Evolutionary conservation across 2,329 filamentous ascomycete species (phyloP), one percentile per base, ranked within the genome.

Genomic region (Pseudogymnoascus sp.): DNA sequence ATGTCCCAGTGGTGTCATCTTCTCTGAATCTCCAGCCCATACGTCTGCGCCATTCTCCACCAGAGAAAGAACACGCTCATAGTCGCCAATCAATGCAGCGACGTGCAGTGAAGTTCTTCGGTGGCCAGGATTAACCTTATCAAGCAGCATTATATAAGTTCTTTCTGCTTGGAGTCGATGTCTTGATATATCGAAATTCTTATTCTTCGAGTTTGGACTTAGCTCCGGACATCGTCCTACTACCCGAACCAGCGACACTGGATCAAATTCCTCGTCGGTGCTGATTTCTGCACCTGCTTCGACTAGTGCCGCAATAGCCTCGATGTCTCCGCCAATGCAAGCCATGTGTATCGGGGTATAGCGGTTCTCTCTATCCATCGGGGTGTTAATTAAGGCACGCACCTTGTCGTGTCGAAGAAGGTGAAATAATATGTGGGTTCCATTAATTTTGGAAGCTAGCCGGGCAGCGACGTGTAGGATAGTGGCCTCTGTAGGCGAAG

Each of bases 71-170:
- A 60, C 59, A n/a, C 59, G 59, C 19, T 42, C 33, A 23, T 37
- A 42, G 17, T 60, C 40, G 19, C 59, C 59, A 26, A 60, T n/a
- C 59, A 37, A 17, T 23, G 33, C 26, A 17, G 59, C 59, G 15
- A 60, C 29, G 5, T 60, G 59, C 4, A 60, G 59, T 40, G 59
- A 31, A 10, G 59, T 60, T 15, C 15, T 15, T 37, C 17, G 33
- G n/a, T 60, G 59, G 11, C 59, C 59, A 40, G 59, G 59, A 10
- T 60, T n/a, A 21, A 60, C 33, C 59, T 42, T n/a, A 29, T 60
- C 59, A 5, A 60, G 31, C 11, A 60, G 59, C 33, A n/a, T 37
- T 4, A 60, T 17, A 42, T 11, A 37, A 19, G 37, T 37, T 40
- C 31, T 21, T 42, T 60, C 59, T 29, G 59, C 33, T 17, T 40